Evolutionary conservation across 2,329 filamentous ascomycete genomes (phyloP), one percentile per base, ranked within the genome.

Genomic region (Monosporascus cannonballus): DNA sequence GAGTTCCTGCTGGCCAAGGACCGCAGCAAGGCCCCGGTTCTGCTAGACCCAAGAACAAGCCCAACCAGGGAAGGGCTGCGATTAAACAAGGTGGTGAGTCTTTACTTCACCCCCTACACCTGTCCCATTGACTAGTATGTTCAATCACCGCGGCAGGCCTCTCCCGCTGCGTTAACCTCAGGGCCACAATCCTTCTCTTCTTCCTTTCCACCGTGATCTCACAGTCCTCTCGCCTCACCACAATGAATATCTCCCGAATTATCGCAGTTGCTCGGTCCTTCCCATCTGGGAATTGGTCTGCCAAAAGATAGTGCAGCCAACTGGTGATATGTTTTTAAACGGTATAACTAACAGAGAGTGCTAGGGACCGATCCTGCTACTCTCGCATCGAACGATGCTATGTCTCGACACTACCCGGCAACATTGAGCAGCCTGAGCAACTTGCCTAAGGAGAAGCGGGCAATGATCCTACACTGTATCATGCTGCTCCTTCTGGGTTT

Each of bases 401-500:
- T 84, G 34, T 65, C 70, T 14, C 69, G 73, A 27, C 68, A 81
- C 14, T 86, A 83, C 59, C 78, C 79, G 17, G 83, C 85, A 0
- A 75, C 79, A 30, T 74, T 80, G 44, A 89, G 83, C 6, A 68
- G 78, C 2, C 74, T 94, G 11, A 80, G 77, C 59, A 74, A 77
- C 9, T 71, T 89, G 2, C 71, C 80, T 0, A 70, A 81, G 47
- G 79, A 83, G 49, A 86, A 85, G 62, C 76, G 85, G 45, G 78
- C 79, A 25, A 73, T 91, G 7, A 76, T 95, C 6, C 71, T 95
- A 7, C 86, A 94, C 61, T 81, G 84, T 0, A 73, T 90, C 41
- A 73, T 95, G 1, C 73, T 96, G 3, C 74, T 94, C 25, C 64
- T 92, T 6, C 72, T 96, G 2, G 91, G 88, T 2, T 72, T 95